These are phyloP conservation scores for Cadophora luteo-olivacea DNA, from an alignment of 2,329 filamentous ascomycete genomes.

Conservation along the genomic window DNA sequence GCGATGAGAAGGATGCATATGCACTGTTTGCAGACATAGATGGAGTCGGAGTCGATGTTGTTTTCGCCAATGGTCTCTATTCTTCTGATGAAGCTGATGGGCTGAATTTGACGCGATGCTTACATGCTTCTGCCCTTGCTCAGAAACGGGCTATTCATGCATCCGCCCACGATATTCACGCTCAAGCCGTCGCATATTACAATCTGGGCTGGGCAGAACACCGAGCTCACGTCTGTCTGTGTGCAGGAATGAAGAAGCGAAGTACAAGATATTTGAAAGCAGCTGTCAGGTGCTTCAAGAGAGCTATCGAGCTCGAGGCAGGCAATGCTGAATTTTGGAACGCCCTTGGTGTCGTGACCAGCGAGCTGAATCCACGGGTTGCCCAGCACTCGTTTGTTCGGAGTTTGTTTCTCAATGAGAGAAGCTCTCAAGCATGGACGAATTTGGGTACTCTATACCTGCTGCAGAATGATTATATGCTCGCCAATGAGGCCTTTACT, in stretches of 20 bases:
- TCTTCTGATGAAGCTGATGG: conserved; percentile 43
- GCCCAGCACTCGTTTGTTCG: conserved; percentile 93
- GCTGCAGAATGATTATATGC: conserved; percentile 78
- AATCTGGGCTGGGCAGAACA: conserved; percentile 96
- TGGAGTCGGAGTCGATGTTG: conserved; percentile 55
- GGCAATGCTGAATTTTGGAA: conserved; percentile 98
- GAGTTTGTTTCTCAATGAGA: conserved; percentile 90
- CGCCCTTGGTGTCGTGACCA: conserved; percentile 88
- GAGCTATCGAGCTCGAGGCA: conserved; percentile 92
- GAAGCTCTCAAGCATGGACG: conserved; percentile 84
- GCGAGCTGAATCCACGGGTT: conserved; percentile 82
- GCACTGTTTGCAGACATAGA: conserved; percentile 74
- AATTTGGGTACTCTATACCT: conserved; percentile 89
- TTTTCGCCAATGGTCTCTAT: conserved; percentile 45
- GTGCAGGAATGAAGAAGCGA: conserved; percentile 57
- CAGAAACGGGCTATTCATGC: conserved; percentile 85
- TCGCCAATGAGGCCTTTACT: conserved; percentile 91
- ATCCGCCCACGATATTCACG: conserved; percentile 77
- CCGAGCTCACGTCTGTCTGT: conserved; percentile 74
- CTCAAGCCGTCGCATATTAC: conserved; percentile 95
- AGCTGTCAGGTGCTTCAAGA: conserved; percentile 89
- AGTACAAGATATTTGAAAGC: conserved; percentile 76
- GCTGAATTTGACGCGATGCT: conserved; percentile 59
- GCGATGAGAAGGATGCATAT: conserved; percentile 60
- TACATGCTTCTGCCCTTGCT: conserved; percentile 79